Base-by-base conservation (phyloP, 2,329 filamentous ascomycete species). In the Dactylellina sp. region DNA sequence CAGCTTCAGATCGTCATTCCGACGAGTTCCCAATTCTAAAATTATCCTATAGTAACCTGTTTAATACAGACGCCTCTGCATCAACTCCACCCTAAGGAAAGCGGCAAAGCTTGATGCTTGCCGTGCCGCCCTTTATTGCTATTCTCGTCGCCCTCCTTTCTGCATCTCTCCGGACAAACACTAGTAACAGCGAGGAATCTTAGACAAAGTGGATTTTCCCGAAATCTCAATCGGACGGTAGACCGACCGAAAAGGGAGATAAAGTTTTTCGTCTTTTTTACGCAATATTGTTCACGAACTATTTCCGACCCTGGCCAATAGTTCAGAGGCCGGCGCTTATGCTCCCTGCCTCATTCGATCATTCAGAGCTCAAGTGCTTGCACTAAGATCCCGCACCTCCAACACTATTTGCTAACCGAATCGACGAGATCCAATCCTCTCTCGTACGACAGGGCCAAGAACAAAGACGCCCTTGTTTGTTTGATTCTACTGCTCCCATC, bases 321-420 rank as follows among this genome's bases (percentile, higher is more conserved):
- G 47, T 35, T 50, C 24, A 42, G 9, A 55, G 60, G 44, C 25
- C 40, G 60, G 68, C 68, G 68, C 68, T 72, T 72, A 64, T 50
- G 61, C 68, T 65, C 52, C 53, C 42, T 47, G 56, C 53, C 60
- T 56, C 56, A 72, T 72, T 72, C 68, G 68, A 72, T 65, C 68
- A 60, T 16, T 44, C 20, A 47, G 46, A 18, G 25, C 60, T 47
- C 52, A 55, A 60, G 25, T 50, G 32, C 66, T 63, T 52, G 61
- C 66, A 71, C 57, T 63, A 71, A 50, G 52, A 64, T 64, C 66
- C 66, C 59, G 59, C 59, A 55, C 59, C 66, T 64, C 60, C 60
- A 72, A 64, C 28, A 53, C 25, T 28, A 37, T 42, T 64, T 59
- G 66, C 60, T 64, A 56, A 39, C 16, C 32, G 25, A 52, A 47